phyloP scores from a whole-genome alignment of 2,329 filamentous ascomycete genomes.

The Falciphora oryzae region DNA sequence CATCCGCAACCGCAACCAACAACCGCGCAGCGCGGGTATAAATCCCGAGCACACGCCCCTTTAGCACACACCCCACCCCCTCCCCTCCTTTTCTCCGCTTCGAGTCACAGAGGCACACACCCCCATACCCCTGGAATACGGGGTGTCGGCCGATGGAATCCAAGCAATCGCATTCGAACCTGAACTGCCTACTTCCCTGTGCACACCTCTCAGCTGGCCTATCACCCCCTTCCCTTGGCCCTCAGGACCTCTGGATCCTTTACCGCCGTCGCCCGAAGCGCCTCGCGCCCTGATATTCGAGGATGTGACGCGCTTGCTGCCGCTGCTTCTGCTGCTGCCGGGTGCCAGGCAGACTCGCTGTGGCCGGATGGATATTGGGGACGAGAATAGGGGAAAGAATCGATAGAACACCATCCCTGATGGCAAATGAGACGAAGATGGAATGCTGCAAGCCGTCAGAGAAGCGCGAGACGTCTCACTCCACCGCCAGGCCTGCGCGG shows the following conservation, averaged over 20 bases:
- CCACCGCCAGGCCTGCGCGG: neutral
- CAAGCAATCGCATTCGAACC: neutral
- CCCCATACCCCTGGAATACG: neutral
- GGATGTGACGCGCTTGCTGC: neutral
- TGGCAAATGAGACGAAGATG: neutral
- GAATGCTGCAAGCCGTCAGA: neutral
- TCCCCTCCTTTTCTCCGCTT: neutral
- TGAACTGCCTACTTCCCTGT: neutral
- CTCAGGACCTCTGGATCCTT: neutral
- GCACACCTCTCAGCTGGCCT: neutral
- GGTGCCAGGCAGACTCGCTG: neutral
- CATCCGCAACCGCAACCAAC: neutral
- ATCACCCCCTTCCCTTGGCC: neutral
- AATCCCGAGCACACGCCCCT: slow-evolving; percentile 1
- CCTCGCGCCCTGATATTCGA: neutral
- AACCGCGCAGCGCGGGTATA: neutral
- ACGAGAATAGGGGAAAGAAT: neutral
- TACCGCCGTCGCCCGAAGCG: neutral
- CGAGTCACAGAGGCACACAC: neutral
- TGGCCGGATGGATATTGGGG: neutral
- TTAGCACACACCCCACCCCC: slow-evolving; percentile 1
- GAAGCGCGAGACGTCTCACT: neutral
- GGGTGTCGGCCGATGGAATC: neutral
- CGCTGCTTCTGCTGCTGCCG: neutral
- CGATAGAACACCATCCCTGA: neutral